Evolutionary conservation across 75 land plant genomes (phyloP), one percentile per base, ranked within the genome.

Genomic region (Sequoia sempervirens): DNA sequence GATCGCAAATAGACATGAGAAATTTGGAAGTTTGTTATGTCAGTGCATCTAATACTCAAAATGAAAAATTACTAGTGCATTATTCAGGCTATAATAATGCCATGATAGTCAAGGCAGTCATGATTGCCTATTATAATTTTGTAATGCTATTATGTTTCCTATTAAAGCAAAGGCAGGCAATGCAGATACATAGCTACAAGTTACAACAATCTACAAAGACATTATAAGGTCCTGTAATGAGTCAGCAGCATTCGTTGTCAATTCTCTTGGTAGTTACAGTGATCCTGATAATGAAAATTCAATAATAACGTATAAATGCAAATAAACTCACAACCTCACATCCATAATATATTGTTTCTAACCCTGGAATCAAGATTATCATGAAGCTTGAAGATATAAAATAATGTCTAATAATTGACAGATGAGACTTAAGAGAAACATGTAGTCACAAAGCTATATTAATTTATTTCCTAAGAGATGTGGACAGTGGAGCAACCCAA

Each of bases 41-140:
- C 37, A 5, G 76, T 74, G 41, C 40, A 17, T 74, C 76, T 15
- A 14, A 89, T 85, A 61, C 28, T 86, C 89, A 91, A 38, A 78
- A 90, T 92, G 46, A 75, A 38, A 32, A 11, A 20, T 36, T 36
- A 32, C 79, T n/a, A 34, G 23, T 75, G 20, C 34, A 26, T 34
- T 32, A 36, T 75, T 37, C 41, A 15, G 41, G 9, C 13, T 26
- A 36, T 4, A 75, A 61, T 61, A 23, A 61, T 20, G 66, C 5
- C 28, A 28, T 61, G 26, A 61, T 61, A 61, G n/a, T 26, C 66
- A 20, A 20, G 28, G 66, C 3, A 61, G 66, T 26, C n/a, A 61
- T 61, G 66, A 61, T 61, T 61, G 9, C 66, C n/a, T 61, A 1
- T 23, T 61, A 54, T 54, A 54, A 54, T 54, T 61, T 61, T 23